phyloP scores from a whole-genome alignment of 1,284 basidiomycete genomes.

The Apiotrichum porosum region DNA sequence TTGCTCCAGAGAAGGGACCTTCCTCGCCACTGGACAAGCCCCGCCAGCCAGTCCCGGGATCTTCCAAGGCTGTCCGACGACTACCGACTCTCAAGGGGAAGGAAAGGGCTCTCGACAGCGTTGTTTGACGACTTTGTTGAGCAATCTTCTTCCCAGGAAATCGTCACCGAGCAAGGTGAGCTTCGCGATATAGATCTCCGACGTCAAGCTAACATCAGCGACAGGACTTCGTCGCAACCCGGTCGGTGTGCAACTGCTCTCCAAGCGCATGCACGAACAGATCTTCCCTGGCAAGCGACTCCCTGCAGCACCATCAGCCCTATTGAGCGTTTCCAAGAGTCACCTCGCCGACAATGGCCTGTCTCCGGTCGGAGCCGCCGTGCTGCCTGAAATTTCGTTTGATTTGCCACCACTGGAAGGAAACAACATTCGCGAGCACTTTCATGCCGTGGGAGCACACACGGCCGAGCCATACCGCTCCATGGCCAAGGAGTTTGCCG shows the following conservation, averaged over 20 bases:
- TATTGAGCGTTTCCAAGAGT: constrained; percentile 68
- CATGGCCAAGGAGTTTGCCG: constrained; percentile 64
- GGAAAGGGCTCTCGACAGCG: no score
- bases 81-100: no score
- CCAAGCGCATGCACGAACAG: constrained; percentile 70
- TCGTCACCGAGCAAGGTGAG: neutral
- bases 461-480: constrained; percentile 76
- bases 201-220: neutral
- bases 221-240: constrained; percentile 59
- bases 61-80: no score
- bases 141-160: no score
- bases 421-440: constrained; percentile 78
- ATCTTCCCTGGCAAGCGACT: constrained; percentile 71
- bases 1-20: neutral
- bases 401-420: constrained; percentile 82
- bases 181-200: neutral
- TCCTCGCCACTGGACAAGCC: no score
- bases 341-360: constrained; percentile 77
- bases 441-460: constrained; percentile 68
- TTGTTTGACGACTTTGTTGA: no score
- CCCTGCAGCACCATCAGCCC: constrained; percentile 59
- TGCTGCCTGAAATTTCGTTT: constrained; percentile 72
- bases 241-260: constrained; percentile 87
- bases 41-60: no score
- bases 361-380: constrained; percentile 71